Conservation (phyloP, 129 eudicot genomes). For the Deinandra increscens region DNA sequence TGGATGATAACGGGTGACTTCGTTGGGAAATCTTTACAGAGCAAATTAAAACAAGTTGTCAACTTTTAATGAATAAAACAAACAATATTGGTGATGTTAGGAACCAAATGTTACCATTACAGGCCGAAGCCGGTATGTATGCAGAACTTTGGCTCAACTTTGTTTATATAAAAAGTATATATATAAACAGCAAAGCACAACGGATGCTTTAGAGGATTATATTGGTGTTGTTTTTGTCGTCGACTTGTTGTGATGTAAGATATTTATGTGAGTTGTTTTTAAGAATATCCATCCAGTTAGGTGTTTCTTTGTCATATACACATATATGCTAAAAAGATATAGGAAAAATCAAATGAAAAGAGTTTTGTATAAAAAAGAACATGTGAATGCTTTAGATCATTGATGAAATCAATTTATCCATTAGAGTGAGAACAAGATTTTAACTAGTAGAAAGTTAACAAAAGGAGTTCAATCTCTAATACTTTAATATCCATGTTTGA, state of each 20-base stretch:
- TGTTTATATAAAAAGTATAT: background rate
- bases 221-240: constrained; percentile 28
- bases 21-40: too few species aligned
- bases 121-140: too few species aligned
- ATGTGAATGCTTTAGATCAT: too few species aligned
- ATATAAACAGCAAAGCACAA: constrained; percentile 29
- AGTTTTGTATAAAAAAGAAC: background rate
- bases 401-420: too few species aligned
- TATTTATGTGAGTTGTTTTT: constrained; percentile 29
- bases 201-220: constrained; percentile 32
- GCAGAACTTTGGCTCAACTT: too few species aligned
- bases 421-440: background rate
- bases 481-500: too few species aligned
- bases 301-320: constrained; percentile 12
- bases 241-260: constrained; percentile 20
- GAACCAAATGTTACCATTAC: too few species aligned
- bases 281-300: constrained; percentile 37
- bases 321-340: background rate
- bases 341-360: background rate
- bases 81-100: too few species aligned
- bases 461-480: too few species aligned
- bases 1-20: too few species aligned
- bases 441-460: background rate
- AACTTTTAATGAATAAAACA: too few species aligned
- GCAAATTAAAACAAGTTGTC: too few species aligned